A percentile compares a stretch with the other conserved stretches of the same genome.
Conservation (phyloP, 352 stramenopile species). For the Phytopythium sindhum region DNA sequence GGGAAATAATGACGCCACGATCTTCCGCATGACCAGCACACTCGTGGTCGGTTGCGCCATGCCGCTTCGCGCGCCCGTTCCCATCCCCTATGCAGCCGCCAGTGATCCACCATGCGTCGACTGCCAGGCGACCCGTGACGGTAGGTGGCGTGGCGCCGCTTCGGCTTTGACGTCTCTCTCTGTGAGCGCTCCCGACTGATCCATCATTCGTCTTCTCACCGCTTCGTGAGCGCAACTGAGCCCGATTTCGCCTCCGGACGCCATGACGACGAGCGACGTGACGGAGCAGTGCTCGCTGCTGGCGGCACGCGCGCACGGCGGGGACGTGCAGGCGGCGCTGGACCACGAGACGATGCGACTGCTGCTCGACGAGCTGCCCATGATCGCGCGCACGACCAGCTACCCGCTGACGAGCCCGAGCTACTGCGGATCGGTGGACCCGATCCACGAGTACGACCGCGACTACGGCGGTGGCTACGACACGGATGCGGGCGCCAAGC, state of each 20-base stretch:
- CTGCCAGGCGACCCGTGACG: too few species aligned
- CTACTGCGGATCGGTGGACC: slow-evolving; percentile 30
- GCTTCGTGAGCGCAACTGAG: not conserved
- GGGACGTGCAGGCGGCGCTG: not conserved
- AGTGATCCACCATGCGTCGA: not conserved
- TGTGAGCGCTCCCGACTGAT: too few species aligned
- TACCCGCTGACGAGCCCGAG: slow-evolving; percentile 49
- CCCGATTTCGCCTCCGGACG: too few species aligned
- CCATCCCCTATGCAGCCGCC: too few species aligned
- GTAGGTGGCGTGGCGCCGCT: too few species aligned
- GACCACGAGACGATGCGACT: not conserved
- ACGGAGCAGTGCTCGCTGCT: slow-evolving; percentile 4
- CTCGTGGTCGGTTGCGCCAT: too few species aligned
- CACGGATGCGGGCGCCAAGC: not conserved
- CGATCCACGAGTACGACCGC: slow-evolving; percentile 32
- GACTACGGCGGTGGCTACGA: slow-evolving; percentile 16
- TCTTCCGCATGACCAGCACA: too few species aligned
- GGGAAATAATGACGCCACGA: too few species aligned
- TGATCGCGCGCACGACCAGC: slow-evolving; percentile 50
- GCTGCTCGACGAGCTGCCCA: slow-evolving; percentile 20
- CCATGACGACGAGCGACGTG: not conserved
- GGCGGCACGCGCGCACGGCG: not conserved
- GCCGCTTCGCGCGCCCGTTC: too few species aligned
- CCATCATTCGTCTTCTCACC: not conserved
- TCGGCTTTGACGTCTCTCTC: not conserved